Conservation (phyloP, 1,139 yeast genomes). For the Yamadazyma blattariae region DNA sequence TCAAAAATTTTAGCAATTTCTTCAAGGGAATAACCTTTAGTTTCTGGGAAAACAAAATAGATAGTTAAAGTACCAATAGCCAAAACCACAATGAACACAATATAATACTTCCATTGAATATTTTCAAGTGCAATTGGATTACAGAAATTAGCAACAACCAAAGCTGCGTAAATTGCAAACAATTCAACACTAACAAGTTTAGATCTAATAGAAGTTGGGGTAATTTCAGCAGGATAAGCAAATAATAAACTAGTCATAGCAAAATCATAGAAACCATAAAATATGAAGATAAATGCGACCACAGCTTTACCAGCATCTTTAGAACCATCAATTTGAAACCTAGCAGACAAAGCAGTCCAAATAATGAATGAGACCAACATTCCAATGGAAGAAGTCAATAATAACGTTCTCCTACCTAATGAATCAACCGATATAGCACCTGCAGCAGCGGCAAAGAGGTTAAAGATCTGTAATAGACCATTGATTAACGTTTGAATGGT, state of each 20-base stretch:
- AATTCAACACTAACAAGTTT: slow-evolving; percentile 37
- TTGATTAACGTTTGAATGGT: slow-evolving; percentile 15
- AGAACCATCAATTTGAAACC: slow-evolving; percentile 15
- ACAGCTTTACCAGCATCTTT: slow-evolving; percentile 48
- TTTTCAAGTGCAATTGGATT: slow-evolving; percentile 30
- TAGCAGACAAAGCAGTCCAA: slow-evolving; percentile 29
- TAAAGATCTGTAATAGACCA: slow-evolving; percentile 14
- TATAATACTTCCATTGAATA: slow-evolving; percentile 43
- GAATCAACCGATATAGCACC: slow-evolving; percentile 42
- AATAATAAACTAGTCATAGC: slow-evolving; percentile 49
- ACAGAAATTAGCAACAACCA: slow-evolving; percentile 19
- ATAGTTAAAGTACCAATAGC: slow-evolving; percentile 33
- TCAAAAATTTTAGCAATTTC: slow-evolving; percentile 27
- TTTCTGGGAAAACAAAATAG: slow-evolving; percentile 44
- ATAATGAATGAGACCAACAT: slow-evolving; percentile 43
- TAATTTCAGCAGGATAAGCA: slow-evolving; percentile 38
- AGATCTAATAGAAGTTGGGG: slow-evolving; percentile 22
- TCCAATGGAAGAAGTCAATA: slow-evolving; percentile 28
- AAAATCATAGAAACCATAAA: slow-evolving; percentile 43
- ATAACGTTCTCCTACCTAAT: slow-evolving; percentile 47
- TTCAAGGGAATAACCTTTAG: slow-evolving; percentile 45
- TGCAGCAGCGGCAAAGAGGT: slow-evolving; percentile 12
- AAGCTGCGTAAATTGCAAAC: slow-evolving; percentile 41
- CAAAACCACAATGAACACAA: slow-evolving; percentile 41
- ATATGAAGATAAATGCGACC: slow-evolving; percentile 44